These are phyloP conservation scores for Protomyces macrosporus DNA, from an alignment of 1,139 yeast species.

Conservation along the genomic window DNA sequence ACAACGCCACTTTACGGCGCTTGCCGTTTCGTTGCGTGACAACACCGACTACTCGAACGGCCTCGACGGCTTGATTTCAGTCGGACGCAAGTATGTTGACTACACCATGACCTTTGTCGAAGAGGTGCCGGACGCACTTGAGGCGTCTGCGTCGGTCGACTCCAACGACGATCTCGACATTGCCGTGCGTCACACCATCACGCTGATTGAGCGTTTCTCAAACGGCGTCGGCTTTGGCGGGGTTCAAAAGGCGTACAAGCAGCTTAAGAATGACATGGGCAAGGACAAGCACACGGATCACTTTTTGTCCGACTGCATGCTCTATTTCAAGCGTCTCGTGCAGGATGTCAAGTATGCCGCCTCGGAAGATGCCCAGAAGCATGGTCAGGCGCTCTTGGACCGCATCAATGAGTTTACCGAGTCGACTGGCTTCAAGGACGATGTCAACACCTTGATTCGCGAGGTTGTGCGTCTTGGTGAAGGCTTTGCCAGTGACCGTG, in stretches of 20 bases:
- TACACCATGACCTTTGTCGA: constrained; percentile 22
- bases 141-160: constrained; percentile 4
- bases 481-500: constrained; percentile 12
- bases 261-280: constrained; percentile 15
- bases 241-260: constrained; percentile 12
- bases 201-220: constrained; percentile 21
- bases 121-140: constrained; percentile 9
- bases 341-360: constrained; percentile 20
- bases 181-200: constrained; percentile 11
- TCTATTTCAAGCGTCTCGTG: constrained; percentile 19
- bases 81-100: constrained; percentile 21
- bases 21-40: constrained; percentile 20
- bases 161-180: constrained; percentile 18
- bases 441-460: constrained; percentile 12
- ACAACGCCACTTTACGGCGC: constrained; percentile 16
- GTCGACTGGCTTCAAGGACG: constrained; percentile 18
- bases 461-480: constrained; percentile 15
- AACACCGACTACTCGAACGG: constrained; percentile 24
- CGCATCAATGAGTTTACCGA: constrained; percentile 14
- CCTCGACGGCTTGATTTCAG: constrained; percentile 18
- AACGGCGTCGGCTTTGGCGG: constrained; percentile 20
- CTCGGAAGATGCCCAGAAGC: constrained; percentile 19
- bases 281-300: constrained; percentile 17
- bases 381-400: constrained; percentile 18
- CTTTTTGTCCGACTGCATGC: constrained; percentile 16